Conservation (phyloP, 2,329 filamentous ascomycete species). For the Nemania bipapillata region DNA sequence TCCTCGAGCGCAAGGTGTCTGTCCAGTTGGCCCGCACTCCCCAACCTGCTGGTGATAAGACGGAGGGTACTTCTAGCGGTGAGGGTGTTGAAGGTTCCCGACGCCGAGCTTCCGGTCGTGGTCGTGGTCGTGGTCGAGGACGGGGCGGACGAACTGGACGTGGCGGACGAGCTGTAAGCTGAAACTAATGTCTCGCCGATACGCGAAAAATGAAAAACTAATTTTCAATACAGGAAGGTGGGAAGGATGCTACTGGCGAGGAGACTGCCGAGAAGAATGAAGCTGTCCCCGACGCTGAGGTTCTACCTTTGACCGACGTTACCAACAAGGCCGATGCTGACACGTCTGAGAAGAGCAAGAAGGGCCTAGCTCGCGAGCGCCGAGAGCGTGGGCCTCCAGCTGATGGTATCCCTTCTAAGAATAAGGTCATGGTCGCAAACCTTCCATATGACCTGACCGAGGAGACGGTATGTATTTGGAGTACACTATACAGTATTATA, state of each 20-base stretch:
- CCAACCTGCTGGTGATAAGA: constrained; percentile 82
- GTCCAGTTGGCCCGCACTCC: constrained; percentile 99
- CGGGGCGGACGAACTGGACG: constrained; percentile 75
- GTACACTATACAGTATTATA: neutral
- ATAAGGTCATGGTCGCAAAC: constrained; percentile 99
- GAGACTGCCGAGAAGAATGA: constrained; percentile 59
- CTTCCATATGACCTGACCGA: constrained; percentile 97
- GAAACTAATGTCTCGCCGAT: constrained; percentile 5
- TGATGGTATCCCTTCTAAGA: constrained; percentile 98
- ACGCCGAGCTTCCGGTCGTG: constrained; percentile 71
- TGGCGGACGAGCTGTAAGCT: constrained; percentile 65
- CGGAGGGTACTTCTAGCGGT: constrained; percentile 74
- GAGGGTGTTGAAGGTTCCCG: constrained; percentile 77
- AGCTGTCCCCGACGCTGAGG: constrained; percentile 63
- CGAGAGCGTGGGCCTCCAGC: constrained; percentile 93
- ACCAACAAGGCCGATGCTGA: constrained; percentile 61
- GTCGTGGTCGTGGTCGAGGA: constrained; percentile 73
- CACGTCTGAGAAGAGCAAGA: constrained; percentile 54
- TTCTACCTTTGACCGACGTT: constrained; percentile 66
- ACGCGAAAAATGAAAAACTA: constrained; percentile 36
- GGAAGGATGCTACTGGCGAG: constrained; percentile 62
- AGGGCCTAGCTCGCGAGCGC: constrained; percentile 68
- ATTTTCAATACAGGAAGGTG: constrained; percentile 52
- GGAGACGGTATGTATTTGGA: constrained; percentile 77
- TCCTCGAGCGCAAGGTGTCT: constrained; percentile 98